phyloP scores from a whole-genome alignment of 768 basidiomycete genomes.

The Hericium erinaceus region DNA sequence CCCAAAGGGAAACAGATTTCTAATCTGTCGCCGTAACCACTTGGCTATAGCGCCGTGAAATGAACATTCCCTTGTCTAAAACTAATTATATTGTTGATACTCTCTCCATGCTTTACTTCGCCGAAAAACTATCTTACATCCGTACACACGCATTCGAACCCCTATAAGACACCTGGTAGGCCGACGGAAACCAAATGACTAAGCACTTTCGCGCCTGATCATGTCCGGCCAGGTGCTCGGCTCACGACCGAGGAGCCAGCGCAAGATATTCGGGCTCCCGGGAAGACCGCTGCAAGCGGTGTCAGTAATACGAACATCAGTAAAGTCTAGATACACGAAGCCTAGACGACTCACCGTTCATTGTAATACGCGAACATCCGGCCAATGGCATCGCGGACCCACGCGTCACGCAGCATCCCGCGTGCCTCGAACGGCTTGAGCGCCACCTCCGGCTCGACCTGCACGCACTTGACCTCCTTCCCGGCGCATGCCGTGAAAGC shows the following conservation, averaged over 20 bases:
- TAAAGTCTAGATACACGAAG: neutral
- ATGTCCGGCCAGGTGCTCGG: neutral
- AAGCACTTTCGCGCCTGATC: neutral
- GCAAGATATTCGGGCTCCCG: neutral
- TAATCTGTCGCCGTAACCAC: constrained; percentile 46
- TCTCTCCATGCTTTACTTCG: too few relatives aligned
- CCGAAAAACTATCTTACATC: too few relatives aligned
- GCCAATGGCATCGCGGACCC: neutral
- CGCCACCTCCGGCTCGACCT: neutral
- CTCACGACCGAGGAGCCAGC: neutral
- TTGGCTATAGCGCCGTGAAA: neutral
- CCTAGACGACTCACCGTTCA: neutral
- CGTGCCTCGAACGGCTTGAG: neutral
- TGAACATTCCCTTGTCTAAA: too few relatives aligned
- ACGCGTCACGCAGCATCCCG: neutral
- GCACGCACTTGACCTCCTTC: neutral
- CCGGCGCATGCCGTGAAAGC: neutral
- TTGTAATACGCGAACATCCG: neutral
- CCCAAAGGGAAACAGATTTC: constrained; percentile 32
- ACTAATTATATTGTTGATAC: too few relatives aligned
- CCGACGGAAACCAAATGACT: too few relatives aligned
- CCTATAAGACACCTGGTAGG: too few relatives aligned
- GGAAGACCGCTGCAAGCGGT: neutral
- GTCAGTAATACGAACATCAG: neutral
- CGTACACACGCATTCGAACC: too few relatives aligned